A percentile compares a stretch with the other conserved stretches of the same genome.
These are phyloP conservation scores for Staphylotrichum longicolle DNA, from an alignment of 495 filamentous ascomycete genomes.

Conservation along the genomic window DNA sequence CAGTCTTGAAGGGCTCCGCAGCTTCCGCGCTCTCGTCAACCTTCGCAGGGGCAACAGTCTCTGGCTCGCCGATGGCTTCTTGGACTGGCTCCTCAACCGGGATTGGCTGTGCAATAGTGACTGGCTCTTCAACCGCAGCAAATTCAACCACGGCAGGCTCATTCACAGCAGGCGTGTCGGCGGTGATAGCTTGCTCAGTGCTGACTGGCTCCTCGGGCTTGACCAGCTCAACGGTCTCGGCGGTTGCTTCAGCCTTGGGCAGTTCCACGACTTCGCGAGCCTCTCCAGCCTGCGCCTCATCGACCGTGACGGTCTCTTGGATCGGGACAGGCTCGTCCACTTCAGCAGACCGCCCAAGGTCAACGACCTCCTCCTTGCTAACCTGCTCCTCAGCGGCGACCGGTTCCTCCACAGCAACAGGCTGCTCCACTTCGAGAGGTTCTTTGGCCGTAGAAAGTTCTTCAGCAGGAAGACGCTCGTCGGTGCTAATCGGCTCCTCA, in stretches of 20 bases:
- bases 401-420: no score
- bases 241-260: neutral
- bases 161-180: no score
- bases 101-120: no score
- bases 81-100: no score
- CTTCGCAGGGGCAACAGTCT: no score
- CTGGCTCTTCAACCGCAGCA: neutral
- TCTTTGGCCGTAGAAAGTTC: no score
- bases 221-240: neutral
- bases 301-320: neutral
- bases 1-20: neutral
- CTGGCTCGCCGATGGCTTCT: no score
- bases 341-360: neutral
- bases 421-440: no score
- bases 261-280: neutral
- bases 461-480: no score
- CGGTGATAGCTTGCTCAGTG: no score
- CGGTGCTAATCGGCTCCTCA: neutral
- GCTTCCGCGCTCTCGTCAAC: neutral
- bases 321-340: neutral
- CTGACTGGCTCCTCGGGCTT: conserved; percentile 18
- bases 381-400: neutral
- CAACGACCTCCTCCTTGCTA: neutral
- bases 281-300: neutral
- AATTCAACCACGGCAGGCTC: no score